Base-by-base conservation (phyloP, 2,329 filamentous ascomycete genomes). In the Alternaria novae-zelandiae region DNA sequence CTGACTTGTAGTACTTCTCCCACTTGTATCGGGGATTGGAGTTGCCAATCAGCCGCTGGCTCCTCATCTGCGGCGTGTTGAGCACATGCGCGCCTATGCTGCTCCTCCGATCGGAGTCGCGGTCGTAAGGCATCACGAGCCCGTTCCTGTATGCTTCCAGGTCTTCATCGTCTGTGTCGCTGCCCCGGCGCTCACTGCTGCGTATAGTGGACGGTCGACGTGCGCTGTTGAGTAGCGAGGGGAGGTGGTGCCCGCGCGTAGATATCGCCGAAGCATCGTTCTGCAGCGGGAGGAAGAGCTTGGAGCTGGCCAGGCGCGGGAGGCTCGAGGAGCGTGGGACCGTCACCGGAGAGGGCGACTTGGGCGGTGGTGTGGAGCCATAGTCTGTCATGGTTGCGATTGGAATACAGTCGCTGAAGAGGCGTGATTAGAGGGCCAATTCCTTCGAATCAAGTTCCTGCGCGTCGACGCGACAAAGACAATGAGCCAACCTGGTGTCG, bases 1-100 rank as follows among this genome's bases (percentile, higher is more conserved):
- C 89, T 0, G 88, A 88, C 79, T 92, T 96, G 87, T 92, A 97
- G 78, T 97, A 97, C 64, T 86, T 87, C 76, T 94, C 90, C 87
- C 94, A 97, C 66, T 87, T 87, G 81, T 97, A 97, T 64, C 92
- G 84, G 17, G 93, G 92, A 78, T 96, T 97, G 69, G 88, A 93
- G 72, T 92, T 92, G 45, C 95, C 95, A 78, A 97, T 97, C 72
- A 98, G 85, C 58, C 93, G 87, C 87, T 94, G 91, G 75, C 91
- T 94, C 66, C 92, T 86, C 86, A 94, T 91, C 78, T 92, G 88
- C 3, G 90, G 89, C 44, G 83, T 84, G 69, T 83, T 82, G 50
- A 86, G 72, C 7, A 82, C 74, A 45, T 73, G 71, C 1, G 81
- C 82, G 15, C 79, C 83, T 57, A 78, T 69, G 65, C 83, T 85